Evolutionary conservation across 2,329 filamentous ascomycete genomes (phyloP), one percentile per base, ranked within the genome.

Genomic region (Trichoderma polysporum): DNA sequence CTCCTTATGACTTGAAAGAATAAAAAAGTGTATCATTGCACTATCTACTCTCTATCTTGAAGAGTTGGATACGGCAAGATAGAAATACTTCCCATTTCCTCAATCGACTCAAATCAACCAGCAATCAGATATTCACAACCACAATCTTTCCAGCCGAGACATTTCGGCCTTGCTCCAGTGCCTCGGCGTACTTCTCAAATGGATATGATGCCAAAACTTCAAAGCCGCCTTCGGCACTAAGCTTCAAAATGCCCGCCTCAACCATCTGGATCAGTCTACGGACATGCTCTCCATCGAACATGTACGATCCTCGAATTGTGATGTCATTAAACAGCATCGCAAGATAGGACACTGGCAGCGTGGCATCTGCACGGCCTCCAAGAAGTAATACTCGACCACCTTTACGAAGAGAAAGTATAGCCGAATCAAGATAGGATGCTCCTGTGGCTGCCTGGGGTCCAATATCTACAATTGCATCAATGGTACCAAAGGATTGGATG

Each of bases 391-490:
- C 69, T 7, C 70, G 71, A 1, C 71, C 71, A 15, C 75, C 73
- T 22, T 68, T 71, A n/a, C 74, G 73, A 19, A 84, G 68, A 2
- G 77, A 68, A 22, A 73, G 31, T 29, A 84, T 76, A 1, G 75
- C 77, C 10, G 77, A 75, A 58, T 74, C 76, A 49, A 83, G 69
- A 67, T 83, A 79, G 2, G 77, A 76, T 0, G 78, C 77, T 12
- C 76, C 74, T 2, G 71, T 72, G 5, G 79, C 78, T 12, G 70
- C 72, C 0, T 75, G 74, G 2, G 83, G 83, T 1, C 79, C 79
- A 37, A 84, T 76, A 68, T 86, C 84, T 60, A 85, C 72, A 68
- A 78, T 80, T 0, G 78, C 81, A 66, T 86, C 72, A 2, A 80
- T 74, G 1, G 71, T 67, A 0, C 78, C 79, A 49, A 72, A 75